Evolutionary conservation across 2,329 filamentous ascomycete species (phyloP).

Genomic region (Colletotrichum sp.): DNA sequence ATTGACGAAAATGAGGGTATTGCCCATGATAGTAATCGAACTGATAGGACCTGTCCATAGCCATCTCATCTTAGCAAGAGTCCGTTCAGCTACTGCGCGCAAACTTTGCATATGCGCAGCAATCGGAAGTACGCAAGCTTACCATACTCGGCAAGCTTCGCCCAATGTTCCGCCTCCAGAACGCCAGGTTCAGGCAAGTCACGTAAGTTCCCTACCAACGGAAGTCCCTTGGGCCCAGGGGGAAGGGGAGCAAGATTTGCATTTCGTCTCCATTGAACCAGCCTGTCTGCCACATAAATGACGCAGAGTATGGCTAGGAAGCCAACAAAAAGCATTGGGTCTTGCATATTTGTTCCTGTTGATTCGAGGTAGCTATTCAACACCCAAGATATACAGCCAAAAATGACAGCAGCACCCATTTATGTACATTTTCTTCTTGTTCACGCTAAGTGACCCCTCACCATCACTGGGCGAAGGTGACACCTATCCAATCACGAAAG

Average conservation of each 20-base stretch:
- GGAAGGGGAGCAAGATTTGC: slow-evolving; percentile 1
- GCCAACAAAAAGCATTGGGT: background rate
- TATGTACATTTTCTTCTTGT: background rate
- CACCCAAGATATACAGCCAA: background rate
- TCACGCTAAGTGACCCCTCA: background rate
- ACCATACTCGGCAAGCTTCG: slow-evolving; percentile 36
- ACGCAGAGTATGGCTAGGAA: background rate
- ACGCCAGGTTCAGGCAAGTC: slow-evolving; percentile 43
- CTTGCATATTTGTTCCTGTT: background rate
- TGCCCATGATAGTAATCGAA: slow-evolving; percentile 41
- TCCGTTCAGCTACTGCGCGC: background rate
- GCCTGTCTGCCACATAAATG: background rate
- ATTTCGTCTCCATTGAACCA: background rate
- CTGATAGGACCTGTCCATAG: slow-evolving; percentile 24
- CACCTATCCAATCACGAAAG: background rate
- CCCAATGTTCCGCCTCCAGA: slow-evolving; percentile 37
- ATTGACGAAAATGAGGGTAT: slow-evolving; percentile 46
- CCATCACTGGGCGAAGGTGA: background rate
- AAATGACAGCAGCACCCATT: background rate
- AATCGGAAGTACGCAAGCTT: background rate
- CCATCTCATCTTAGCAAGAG: background rate
- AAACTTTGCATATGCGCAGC: background rate
- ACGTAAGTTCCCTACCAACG: slow-evolving; percentile 49
- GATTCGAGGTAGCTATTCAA: background rate
- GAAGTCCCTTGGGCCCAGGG: slow-evolving; percentile 36